Conservation (phyloP, 2,329 filamentous ascomycete species). For the Venturia aucupariae region DNA sequence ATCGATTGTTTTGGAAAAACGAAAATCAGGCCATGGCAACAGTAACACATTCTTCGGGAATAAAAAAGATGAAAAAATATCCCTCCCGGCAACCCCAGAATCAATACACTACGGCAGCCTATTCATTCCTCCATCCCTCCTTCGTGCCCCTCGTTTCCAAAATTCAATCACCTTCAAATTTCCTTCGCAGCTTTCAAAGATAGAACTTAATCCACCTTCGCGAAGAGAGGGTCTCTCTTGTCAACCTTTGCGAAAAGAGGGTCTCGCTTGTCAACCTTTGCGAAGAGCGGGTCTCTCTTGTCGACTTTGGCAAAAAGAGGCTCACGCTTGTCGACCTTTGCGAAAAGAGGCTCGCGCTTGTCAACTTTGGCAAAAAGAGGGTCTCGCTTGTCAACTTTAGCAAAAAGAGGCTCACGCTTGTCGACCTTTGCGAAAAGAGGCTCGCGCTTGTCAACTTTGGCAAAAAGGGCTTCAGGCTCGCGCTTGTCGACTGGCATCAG, state of each 20-base stretch:
- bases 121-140: not conserved
- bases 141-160: not conserved
- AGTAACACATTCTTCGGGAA: too few species aligned
- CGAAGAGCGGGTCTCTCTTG: conserved; percentile 10
- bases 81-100: too few species aligned
- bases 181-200: not conserved
- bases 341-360: conserved; percentile 9
- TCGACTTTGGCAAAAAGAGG: conserved; percentile 10
- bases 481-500: conserved; percentile 1
- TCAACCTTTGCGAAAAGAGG: conserved; percentile 10
- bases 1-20: too few species aligned
- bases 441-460: conserved; percentile 5
- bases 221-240: conserved; percentile 12
- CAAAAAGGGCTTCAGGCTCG: conserved; percentile 1
- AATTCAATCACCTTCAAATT: not conserved
- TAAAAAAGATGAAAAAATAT: too few species aligned
- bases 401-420: conserved; percentile 11
- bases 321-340: conserved; percentile 8
- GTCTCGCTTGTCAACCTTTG: conserved; percentile 6
- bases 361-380: conserved; percentile 12
- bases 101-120: not conserved
- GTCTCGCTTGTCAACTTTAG: conserved; percentile 8
- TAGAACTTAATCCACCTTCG: not conserved
- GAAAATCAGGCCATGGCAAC: too few species aligned
- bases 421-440: conserved; percentile 12